Evolutionary conservation across 1,139 yeast species (phyloP), one percentile per base, ranked within the genome.

Genomic region (Candida albicans): DNA sequence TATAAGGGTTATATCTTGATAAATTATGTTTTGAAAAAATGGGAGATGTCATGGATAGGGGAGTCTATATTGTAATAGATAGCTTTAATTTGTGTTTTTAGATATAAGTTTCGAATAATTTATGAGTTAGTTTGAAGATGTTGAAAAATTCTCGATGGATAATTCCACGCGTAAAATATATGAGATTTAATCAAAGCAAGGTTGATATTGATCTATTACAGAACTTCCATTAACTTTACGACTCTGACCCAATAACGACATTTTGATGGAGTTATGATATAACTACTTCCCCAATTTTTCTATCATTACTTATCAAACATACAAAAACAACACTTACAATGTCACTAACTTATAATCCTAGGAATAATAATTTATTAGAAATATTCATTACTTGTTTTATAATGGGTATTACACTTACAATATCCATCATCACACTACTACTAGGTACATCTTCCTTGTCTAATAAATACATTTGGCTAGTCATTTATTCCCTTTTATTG

Each of bases 1-100:
- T 58, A 12, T 37, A 31, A 3, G 70, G 65, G 49, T 62, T 55
- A 47, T 68, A 68, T 44, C 45, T 45, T 10, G 43, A 32, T 9
- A 43, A 32, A 18, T 30, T 30, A 2, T 30, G 38, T 14, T 39
- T 27, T 33, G 41, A 35, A 10, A 29, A n/a, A 8, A 29, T 13
- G 3, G 32, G 3, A 4, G 22, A 18, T 18, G 22, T 18, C 22
- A 18, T 18, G n/a, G n/a, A n/a, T n/a, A n/a, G n/a, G n/a, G n/a
- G n/a, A n/a, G n/a, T n/a, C n/a, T n/a, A n/a, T n/a, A n/a, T n/a
- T n/a, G n/a, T n/a, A n/a, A n/a, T n/a, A n/a, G n/a, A n/a, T n/a
- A n/a, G n/a, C n/a, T n/a, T n/a, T n/a, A n/a, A n/a, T n/a, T n/a
- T n/a, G n/a, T n/a, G n/a, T n/a, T n/a, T n/a, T n/a, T n/a, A n/a